These are phyloP conservation scores for Trichocomaceae sp. DNA, from an alignment of 2,329 filamentous ascomycete species.

Conservation along the genomic window DNA sequence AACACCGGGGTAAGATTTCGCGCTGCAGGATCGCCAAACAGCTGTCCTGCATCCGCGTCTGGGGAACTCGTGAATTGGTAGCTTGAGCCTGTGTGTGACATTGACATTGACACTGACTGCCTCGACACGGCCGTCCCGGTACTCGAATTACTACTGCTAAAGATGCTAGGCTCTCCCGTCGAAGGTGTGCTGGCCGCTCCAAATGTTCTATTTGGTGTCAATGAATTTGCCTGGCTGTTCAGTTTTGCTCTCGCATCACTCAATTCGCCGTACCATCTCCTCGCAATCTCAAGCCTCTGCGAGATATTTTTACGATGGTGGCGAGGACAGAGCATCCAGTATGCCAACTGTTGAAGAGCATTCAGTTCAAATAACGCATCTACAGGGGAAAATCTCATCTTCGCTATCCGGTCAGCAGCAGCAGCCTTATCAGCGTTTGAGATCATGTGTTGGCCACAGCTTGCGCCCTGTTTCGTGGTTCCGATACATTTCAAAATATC, in stretches of 20 bases:
- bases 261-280: conserved; percentile 6
- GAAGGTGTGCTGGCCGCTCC: neutral
- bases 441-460: conserved; percentile 8
- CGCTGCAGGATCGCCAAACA: neutral
- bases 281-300: conserved; percentile 9
- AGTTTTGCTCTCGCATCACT: conserved; percentile 3
- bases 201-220: neutral
- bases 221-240: neutral
- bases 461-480: conserved; percentile 3
- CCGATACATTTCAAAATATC: conserved; percentile 10
- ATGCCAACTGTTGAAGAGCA: conserved; percentile 7
- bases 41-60: neutral
- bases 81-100: neutral
- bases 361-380: conserved; percentile 2
- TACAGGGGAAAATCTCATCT: neutral
- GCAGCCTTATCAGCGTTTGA: neutral
- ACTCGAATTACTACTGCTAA: neutral
- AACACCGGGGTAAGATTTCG: conserved; percentile 7
- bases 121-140: conserved; percentile 1
- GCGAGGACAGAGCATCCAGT: conserved; percentile 14
- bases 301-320: conserved; percentile 6
- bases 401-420: conserved; percentile 1
- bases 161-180: neutral
- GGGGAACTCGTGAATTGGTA: neutral
- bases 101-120: conserved; percentile 2